Evolutionary conservation across 2,329 filamentous ascomycete species (phyloP), one percentile per base, ranked within the genome.

Genomic region (Zalaria obscura): DNA sequence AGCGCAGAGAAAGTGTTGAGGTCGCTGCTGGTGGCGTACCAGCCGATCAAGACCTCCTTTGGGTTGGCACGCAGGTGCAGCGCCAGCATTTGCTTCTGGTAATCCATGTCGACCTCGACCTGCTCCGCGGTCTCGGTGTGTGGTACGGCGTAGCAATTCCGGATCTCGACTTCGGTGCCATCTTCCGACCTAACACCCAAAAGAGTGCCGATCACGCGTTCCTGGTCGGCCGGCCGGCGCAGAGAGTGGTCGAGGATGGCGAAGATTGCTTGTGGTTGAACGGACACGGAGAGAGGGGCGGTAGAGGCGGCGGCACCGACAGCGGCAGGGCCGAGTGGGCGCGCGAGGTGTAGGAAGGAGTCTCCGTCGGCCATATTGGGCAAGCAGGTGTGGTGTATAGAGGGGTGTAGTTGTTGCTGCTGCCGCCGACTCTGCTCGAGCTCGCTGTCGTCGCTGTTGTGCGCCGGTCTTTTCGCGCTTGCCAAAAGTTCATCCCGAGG

Each of bases 51-150:
- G 41, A 87, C 78, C 67, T 98, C 91, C 65, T 87, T 85, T 39
- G 91, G 91, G 64, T 87, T 83, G 44, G 88, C 89, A 68, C 89
- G 89, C 53, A 96, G 78, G 62, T 94, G 89, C 54, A 98, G 72
- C 45, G 84, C 82, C 44, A 96, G 80, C 91, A 98, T 98, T 65
- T 89, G 88, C 76, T 96, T 96, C 70, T 98, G 91, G 68, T 96
- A 98, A 67, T 98, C 91, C 75, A 98, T 93, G 62, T 98, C 91
- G 50, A 98, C 91, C 67, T 98, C 91, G 56, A 98, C 91, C 67
- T 98, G 91, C 66, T 98, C 91, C 62, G 88, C 83, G 53, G 89
- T 94, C 69, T 98, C 91, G 53, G 89, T 96, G 71, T 98, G 91
- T 52, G 89, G 88, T 58, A 98, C 93, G 52, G 91, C 91, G 63